phyloP scores from a whole-genome alignment of 1,139 yeast genomes.

The Yamadazyma blattariae region DNA sequence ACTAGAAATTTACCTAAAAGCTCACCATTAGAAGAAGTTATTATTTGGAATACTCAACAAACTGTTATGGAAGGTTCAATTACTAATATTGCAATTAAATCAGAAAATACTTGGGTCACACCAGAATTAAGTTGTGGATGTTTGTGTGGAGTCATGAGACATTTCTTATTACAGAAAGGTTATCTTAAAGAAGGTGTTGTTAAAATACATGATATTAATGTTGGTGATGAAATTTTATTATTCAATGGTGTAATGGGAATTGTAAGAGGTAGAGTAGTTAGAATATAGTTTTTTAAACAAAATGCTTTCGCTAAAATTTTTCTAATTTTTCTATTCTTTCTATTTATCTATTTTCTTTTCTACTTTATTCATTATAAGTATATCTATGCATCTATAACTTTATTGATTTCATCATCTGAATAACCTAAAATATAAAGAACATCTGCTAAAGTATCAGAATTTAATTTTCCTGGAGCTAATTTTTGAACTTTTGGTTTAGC shows the following conservation, averaged over 20 bases:
- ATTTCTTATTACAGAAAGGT: conserved; percentile 55
- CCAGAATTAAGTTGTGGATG: conserved; percentile 79
- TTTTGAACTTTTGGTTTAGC: conserved; percentile 91
- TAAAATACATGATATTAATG: conserved; percentile 37
- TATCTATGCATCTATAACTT: too few species aligned
- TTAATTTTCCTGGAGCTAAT: conserved; percentile 79
- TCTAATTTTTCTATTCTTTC: too few species aligned
- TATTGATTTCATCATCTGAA: conserved; percentile 52
- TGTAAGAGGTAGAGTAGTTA: conserved; percentile 52
- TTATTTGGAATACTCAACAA: conserved; percentile 59
- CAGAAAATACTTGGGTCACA: conserved; percentile 64
- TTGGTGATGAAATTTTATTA: conserved; percentile 66
- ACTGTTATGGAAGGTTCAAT: conserved; percentile 82
- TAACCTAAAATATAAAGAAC: conserved; percentile 81
- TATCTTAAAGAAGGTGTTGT: conserved; percentile 56
- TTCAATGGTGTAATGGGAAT: conserved; percentile 88
- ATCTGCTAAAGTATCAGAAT: conserved; percentile 67
- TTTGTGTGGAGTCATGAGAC: conserved; percentile 80
- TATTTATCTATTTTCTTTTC: too few species aligned
- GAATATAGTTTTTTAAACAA: too few species aligned
- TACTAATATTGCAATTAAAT: conserved; percentile 69
- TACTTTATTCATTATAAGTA: too few species aligned
- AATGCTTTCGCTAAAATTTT: too few species aligned
- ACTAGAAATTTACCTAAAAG: conserved; percentile 32
- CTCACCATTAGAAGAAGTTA: conserved; percentile 56